phyloP scores from a whole-genome alignment of 441 rosid genomes.

The Gossypium laxum region DNA sequence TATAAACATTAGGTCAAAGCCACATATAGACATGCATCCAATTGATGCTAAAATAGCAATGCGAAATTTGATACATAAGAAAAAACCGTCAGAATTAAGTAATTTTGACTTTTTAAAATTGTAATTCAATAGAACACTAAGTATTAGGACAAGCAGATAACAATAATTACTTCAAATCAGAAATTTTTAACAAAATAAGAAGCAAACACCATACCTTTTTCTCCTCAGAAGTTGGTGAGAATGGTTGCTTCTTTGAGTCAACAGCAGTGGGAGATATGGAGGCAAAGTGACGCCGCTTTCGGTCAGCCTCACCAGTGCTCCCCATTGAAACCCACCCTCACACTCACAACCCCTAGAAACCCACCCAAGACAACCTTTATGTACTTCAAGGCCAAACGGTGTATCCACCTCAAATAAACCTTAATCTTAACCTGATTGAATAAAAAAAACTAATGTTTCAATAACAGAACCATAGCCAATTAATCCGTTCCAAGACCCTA shows the following conservation, averaged over 20 bases:
- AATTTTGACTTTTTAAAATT: neutral
- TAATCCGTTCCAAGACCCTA: conserved; percentile 19
- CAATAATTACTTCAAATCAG: neutral
- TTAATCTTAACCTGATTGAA: neutral
- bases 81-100: conserved; percentile 4
- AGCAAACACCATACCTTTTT: conserved; percentile 38
- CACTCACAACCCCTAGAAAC: conserved; percentile 37
- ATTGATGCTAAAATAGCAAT: neutral
- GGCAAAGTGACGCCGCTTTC: conserved; percentile 75
- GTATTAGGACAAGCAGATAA: neutral
- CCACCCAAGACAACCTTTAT: conserved; percentile 20
- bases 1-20: neutral
- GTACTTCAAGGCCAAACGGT: conserved; percentile 24
- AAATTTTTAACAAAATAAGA: neutral
- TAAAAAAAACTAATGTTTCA: conserved; percentile 4
- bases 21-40: neutral
- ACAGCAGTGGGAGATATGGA: conserved; percentile 69
- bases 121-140: neutral
- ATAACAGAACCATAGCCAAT: neutral
- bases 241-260: conserved; percentile 61
- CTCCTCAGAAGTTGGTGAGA: conserved; percentile 63
- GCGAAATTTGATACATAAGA: neutral
- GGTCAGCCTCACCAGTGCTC: conserved; percentile 88
- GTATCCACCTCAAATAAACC: neutral
- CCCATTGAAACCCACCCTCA: conserved; percentile 48